These are phyloP conservation scores for Penicillium polonicum DNA, from an alignment of 2,329 filamentous ascomycete species.

Conservation along the genomic window DNA sequence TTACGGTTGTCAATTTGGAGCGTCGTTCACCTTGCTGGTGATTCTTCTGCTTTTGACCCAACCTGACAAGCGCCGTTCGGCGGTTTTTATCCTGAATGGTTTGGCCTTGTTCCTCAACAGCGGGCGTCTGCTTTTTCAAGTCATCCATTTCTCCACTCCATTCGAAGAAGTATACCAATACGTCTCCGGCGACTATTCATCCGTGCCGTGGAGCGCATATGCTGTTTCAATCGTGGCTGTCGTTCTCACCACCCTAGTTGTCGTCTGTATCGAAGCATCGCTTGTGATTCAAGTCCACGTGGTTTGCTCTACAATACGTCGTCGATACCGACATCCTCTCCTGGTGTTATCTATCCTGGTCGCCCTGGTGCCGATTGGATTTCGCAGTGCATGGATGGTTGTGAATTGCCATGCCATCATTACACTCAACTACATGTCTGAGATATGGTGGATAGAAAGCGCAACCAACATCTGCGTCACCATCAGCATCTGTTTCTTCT, in stretches of 20 bases:
- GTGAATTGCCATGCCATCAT: slow-evolving; percentile 48
- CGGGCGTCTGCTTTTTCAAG: slow-evolving; percentile 48
- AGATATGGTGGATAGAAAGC: slow-evolving; percentile 43
- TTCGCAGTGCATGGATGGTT: slow-evolving; percentile 54
- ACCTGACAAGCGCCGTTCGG: slow-evolving; percentile 61
- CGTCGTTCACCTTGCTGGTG: slow-evolving; percentile 63
- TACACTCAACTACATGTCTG: slow-evolving; percentile 25
- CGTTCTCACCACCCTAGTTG: slow-evolving; percentile 53
- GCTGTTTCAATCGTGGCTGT: slow-evolving; percentile 50
- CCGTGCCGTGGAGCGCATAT: slow-evolving; percentile 48
- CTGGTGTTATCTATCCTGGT: slow-evolving; percentile 50
- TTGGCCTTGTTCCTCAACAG: slow-evolving; percentile 60
- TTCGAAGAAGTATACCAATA: slow-evolving; percentile 62
- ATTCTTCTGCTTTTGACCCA: slow-evolving; percentile 68
- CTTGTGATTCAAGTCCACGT: slow-evolving; percentile 63
- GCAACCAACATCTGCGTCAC: slow-evolving; percentile 54
- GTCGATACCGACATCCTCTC: slow-evolving; percentile 46
- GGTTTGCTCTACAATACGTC: slow-evolving; percentile 55
- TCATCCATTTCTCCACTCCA: slow-evolving; percentile 59
- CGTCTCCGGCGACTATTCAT: slow-evolving; percentile 55
- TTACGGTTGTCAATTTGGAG: slow-evolving; percentile 69
- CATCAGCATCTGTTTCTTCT: slow-evolving; percentile 61
- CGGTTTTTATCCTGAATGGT: slow-evolving; percentile 66
- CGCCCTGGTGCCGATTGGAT: slow-evolving; percentile 52
- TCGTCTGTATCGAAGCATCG: slow-evolving; percentile 57